Base-by-base conservation (phyloP, 441 rosid genomes). In the Melastoma candidum region DNA sequence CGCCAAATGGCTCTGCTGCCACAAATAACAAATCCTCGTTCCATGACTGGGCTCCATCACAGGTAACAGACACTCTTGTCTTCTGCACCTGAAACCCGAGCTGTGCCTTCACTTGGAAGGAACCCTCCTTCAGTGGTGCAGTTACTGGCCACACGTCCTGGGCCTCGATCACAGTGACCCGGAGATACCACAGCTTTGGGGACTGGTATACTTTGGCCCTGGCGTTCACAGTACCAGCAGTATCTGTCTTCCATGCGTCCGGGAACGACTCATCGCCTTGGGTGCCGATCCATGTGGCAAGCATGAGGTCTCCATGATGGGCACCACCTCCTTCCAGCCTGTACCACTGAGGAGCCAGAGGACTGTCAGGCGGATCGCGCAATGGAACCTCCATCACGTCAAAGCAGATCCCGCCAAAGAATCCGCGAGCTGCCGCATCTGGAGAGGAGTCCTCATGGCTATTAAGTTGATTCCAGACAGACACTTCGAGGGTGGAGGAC, bases 291-390 rank as follows among this genome's bases (percentile, higher is more conserved):
- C 90, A 80, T 54, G 82, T 74, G 68, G 90, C 84, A 5, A 83
- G 90, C 87, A 80, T 80, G 12, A 83, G 56, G 63, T 83, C 90
- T 0, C 83, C 72, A 14, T 64, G 63, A 39, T 69, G 74, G 59
- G 81, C 74, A 6, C 77, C 81, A 1, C 79, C 78, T 5, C 81
- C 86, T 53, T 83, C 90, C 12, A 83, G 63, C 58, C 86, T 61
- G 66, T 78, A 83, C 90, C 90, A 83, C 52, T 83, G 90, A 4
- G 86, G 81, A 1, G 90, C 90, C 47, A 83, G 51, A 0, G 90
- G 86, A 55, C 90, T 83, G 61, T 83, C 90, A 5, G 90, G 90
- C 25, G 90, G 90, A 46, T 80, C 86, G 49, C 90, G 70, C 48
- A 78, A 56, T 0, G 84, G 90, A 55, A 83, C 77, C 58, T 83